These are phyloP conservation scores for Tetradesmus lagerheimii DNA, from an alignment of 139 green algal species.

Conservation along the genomic window DNA sequence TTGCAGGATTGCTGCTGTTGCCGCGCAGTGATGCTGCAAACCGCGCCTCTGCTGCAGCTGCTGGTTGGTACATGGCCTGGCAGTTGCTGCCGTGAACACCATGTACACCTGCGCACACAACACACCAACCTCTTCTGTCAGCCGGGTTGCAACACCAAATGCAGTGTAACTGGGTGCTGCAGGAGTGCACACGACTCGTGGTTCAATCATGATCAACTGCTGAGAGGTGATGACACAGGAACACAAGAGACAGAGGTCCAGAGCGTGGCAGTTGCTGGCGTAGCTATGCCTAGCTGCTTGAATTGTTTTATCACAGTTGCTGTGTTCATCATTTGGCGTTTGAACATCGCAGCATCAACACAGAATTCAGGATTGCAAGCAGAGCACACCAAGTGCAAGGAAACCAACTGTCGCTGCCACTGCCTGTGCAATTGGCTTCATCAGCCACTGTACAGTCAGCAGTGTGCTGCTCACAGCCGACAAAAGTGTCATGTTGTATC, in stretches of 20 bases:
- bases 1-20: neutral
- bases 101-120: constrained; percentile 28
- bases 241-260: too few species aligned
- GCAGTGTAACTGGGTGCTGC: too few species aligned
- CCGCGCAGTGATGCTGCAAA: constrained; percentile 3
- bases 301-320: too few species aligned
- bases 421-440: neutral
- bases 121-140: too few species aligned
- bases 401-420: neutral
- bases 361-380: too few species aligned
- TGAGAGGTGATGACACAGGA: too few species aligned
- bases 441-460: neutral
- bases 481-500: neutral
- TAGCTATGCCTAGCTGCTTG: too few species aligned
- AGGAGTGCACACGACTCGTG: neutral
- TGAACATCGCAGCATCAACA: too few species aligned
- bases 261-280: neutral
- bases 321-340: too few species aligned
- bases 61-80: constrained; percentile 55
- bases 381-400: neutral
- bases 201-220: too few species aligned
- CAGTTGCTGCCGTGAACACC: constrained; percentile 33
- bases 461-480: neutral
- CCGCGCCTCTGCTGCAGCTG: constrained; percentile 50
- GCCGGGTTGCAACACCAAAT: too few species aligned